Evolutionary conservation across 805 yeast species (phyloP).

Genomic region (Kazachstania bromeliacearum): DNA sequence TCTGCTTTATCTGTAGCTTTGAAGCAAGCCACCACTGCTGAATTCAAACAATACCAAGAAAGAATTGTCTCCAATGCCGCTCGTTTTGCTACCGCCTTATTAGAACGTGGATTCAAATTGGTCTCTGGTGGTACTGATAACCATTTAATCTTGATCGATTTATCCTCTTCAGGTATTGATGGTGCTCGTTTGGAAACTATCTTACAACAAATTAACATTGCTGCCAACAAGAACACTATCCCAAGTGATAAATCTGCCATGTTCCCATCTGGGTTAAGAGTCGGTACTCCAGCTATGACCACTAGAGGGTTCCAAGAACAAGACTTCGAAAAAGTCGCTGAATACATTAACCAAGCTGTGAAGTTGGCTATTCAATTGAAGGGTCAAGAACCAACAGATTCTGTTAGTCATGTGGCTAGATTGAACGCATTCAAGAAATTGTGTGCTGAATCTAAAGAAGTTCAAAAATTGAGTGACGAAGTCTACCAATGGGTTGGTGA

Average conservation of each 20-base stretch:
- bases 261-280: conserved; percentile 92
- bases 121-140: conserved; percentile 94
- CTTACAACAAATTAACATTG: conserved; percentile 83
- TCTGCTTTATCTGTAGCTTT: conserved; percentile 93
- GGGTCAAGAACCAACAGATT: conserved; percentile 43
- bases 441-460: conserved; percentile 55
- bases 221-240: conserved; percentile 90
- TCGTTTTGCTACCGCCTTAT: conserved; percentile 61
- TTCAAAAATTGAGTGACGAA: conserved; percentile 52
- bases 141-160: conserved; percentile 78
- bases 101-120: conserved; percentile 53
- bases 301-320: conserved; percentile 79
- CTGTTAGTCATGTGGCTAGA: conserved; percentile 52
- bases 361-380: conserved; percentile 55
- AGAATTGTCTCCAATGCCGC: conserved; percentile 76
- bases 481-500: conserved; percentile 62
- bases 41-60: conserved; percentile 77
- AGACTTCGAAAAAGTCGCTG: conserved; percentile 76
- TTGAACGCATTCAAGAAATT: conserved; percentile 62
- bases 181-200: conserved; percentile 94
- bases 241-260: conserved; percentile 95
- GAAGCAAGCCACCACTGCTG: conserved; percentile 84
- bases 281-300: conserved; percentile 98
- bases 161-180: conserved; percentile 68
- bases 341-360: conserved; percentile 71